Base-by-base conservation (phyloP, 176 grass and related monocot species). In the Phoenix roebelenii region DNA sequence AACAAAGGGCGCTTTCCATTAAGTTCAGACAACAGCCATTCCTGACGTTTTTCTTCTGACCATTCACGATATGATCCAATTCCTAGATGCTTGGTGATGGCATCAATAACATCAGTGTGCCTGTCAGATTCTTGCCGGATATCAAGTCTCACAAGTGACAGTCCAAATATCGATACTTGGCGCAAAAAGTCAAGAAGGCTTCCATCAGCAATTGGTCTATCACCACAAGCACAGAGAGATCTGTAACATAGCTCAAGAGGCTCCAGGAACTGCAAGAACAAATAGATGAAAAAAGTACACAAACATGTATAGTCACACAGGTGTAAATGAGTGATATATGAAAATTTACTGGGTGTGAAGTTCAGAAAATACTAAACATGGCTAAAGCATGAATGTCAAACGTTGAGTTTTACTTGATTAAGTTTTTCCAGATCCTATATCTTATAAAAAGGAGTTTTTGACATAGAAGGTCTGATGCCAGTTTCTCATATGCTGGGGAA, bases 81-180 rank as follows among this genome's bases (percentile, higher is more conserved):
- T 52, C 60, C 67, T 28, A 78, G 52, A 57, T 78, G 26, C 0
- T 49, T 78, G 15, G 76, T 78, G 7, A 71, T 78, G 4, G 67
- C 76, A 71, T 78, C 76, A 49, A 72, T 20, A 5, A 66, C 76
- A 65, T 78, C 76, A 54, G 23, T 60, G 58, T 95, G 90, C 14
- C 86, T 72, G 35, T 95, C 86, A 69, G 90, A 95, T 70, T 95
- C 90, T 74, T 95, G 90, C 60, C 90, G 85, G 71, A 90, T 95
- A 76, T 95, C 90, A 76, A 95, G 90, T 69, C 74, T 89, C 24
- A 95, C 90, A 61, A 96, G 82, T 52, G 86, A 87, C 39, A 95
- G 80, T 30, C 90, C 86, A 74, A 95, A 95, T 35, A 86, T 95
- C 10, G 90, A 95, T 16, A 95, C 90, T 77, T 95, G 90, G 16